These are phyloP conservation scores for Penicillium polonicum DNA, from an alignment of 2,329 filamentous ascomycete genomes.

Conservation along the genomic window DNA sequence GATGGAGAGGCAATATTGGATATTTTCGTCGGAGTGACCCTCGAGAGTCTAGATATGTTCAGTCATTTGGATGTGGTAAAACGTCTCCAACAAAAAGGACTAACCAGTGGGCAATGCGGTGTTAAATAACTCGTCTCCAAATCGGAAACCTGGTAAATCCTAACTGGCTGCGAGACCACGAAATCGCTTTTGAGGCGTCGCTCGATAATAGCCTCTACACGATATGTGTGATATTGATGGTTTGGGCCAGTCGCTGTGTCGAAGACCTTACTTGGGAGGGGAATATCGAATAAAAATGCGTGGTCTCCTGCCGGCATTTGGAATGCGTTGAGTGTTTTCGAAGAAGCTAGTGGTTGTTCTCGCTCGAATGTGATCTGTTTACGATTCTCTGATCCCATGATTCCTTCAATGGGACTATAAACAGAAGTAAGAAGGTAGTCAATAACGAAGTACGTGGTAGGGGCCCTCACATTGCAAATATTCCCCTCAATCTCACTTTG, in stretches of 20 bases:
- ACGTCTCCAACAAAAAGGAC: neutral
- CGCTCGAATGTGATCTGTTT: constrained; percentile 15
- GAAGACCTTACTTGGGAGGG: constrained; percentile 8
- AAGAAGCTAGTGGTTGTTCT: constrained; percentile 16
- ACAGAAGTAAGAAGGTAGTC: neutral
- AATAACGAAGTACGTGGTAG: neutral
- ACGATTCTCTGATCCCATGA: constrained; percentile 1
- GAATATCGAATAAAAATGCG: constrained; percentile 22
- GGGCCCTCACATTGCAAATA: constrained; percentile 15
- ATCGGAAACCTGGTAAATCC: constrained; percentile 14
- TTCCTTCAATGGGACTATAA: constrained; percentile 3
- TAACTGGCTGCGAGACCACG: constrained; percentile 16
- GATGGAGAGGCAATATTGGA: constrained; percentile 22
- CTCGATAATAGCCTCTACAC: constrained; percentile 15
- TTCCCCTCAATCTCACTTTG: constrained; percentile 16
- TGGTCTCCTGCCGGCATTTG: constrained; percentile 19
- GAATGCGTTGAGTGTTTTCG: constrained; percentile 17
- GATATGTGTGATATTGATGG: constrained; percentile 21
- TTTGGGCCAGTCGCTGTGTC: constrained; percentile 13
- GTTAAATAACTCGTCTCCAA: neutral
- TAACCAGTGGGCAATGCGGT: constrained; percentile 5
- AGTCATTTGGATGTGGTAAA: neutral
- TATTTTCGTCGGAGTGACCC: constrained; percentile 6
- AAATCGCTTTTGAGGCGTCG: constrained; percentile 15
- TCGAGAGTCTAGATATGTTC: constrained; percentile 11